A percentile compares a stretch with the other conserved stretches of the same genome.
These are phyloP conservation scores for Arthrobotrys pseudoclavata DNA, from an alignment of 2,329 filamentous ascomycete genomes.

Conservation along the genomic window DNA sequence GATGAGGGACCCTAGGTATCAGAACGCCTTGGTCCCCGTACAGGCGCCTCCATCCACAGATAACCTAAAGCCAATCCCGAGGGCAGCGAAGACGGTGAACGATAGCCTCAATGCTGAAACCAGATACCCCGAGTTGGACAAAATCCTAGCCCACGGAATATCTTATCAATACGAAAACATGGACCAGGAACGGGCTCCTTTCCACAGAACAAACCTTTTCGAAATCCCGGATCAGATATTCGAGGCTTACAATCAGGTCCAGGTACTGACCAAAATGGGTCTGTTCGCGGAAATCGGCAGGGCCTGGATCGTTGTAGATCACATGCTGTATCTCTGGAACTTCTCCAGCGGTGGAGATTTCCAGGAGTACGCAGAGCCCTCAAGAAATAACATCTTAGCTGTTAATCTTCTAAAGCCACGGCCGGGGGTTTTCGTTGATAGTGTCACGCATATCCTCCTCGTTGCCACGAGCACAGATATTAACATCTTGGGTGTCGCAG, in stretches of 20 bases:
- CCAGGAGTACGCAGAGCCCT: slow-evolving; percentile 63
- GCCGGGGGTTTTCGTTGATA: slow-evolving; percentile 84
- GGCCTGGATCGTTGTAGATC: slow-evolving; percentile 96
- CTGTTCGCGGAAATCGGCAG: slow-evolving; percentile 94
- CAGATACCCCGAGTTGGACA: slow-evolving; percentile 88
- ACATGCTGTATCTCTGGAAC: slow-evolving; percentile 96
- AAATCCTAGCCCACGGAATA: slow-evolving; percentile 81
- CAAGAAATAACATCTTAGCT: slow-evolving; percentile 81
- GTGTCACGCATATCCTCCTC: slow-evolving; percentile 88
- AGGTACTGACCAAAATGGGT: slow-evolving; percentile 93
- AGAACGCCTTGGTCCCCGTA: slow-evolving; percentile 46
- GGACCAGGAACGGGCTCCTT: slow-evolving; percentile 82
- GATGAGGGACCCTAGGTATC: slow-evolving; percentile 52
- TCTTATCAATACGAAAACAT: slow-evolving; percentile 54
- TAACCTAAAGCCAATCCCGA: slow-evolving; percentile 76
- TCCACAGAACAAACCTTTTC: slow-evolving; percentile 87
- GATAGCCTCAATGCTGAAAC: slow-evolving; percentile 80
- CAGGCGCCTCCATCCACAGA: slow-evolving; percentile 61
- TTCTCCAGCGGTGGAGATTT: slow-evolving; percentile 77
- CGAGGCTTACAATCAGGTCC: slow-evolving; percentile 88
- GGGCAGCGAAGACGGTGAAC: slow-evolving; percentile 87
- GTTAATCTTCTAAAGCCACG: slow-evolving; percentile 89
- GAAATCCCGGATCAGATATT: slow-evolving; percentile 92
- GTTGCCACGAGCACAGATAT: slow-evolving; percentile 89
- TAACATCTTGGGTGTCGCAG: slow-evolving; percentile 85